Evolutionary conservation across 345 rosid genomes (phyloP), one percentile per base, ranked within the genome.

Genomic region (Toxicodendron radicans): DNA sequence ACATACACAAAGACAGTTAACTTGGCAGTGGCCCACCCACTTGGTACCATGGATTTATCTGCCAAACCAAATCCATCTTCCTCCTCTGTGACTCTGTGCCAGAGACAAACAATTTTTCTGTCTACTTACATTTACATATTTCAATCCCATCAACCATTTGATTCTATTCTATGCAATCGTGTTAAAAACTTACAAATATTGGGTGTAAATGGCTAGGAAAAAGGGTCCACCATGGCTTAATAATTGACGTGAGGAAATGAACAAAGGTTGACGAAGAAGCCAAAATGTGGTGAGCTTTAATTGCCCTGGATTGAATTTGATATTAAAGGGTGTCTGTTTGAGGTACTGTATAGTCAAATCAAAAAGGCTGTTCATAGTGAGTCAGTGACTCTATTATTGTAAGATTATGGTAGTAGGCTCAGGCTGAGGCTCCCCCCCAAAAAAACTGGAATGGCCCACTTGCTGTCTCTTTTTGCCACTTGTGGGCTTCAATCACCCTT

Each of bases 331-430:
- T 71, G 57, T 71, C 43, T 61, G 78, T 49, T 65, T 74, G 58
- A 65, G 35, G 76, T 78, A 75, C 77, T 85, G 84, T 82, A 68
- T 73, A 66, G 84, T 85, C 87, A 89, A 80, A 82, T 85, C 86
- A 77, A 48, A 11, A 38, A 57, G 67, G 75, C 77, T 77, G 67
- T 79, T 81, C 71, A 73, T 61, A 46, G 72, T n/a, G n/a, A n/a
- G n/a, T n/a, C n/a, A n/a, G n/a, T 76, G 84, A 79, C 78, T 84
- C 85, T 73, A 84, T 90, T 90, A 90, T 90, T 85, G 94, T 71
- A 71, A 71, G 66, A 71, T 58, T 76, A 75, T 76, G 68, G 7
- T 41, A 14, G 46, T 46, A 12, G 24, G 30, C 69, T 5, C 5
- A 4, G 32, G 7, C 57, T 57, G 54, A 46, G 73, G 57, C 67